These are phyloP conservation scores for Gymnopilus junonius DNA, from an alignment of 768 basidiomycete species.

Conservation along the genomic window DNA sequence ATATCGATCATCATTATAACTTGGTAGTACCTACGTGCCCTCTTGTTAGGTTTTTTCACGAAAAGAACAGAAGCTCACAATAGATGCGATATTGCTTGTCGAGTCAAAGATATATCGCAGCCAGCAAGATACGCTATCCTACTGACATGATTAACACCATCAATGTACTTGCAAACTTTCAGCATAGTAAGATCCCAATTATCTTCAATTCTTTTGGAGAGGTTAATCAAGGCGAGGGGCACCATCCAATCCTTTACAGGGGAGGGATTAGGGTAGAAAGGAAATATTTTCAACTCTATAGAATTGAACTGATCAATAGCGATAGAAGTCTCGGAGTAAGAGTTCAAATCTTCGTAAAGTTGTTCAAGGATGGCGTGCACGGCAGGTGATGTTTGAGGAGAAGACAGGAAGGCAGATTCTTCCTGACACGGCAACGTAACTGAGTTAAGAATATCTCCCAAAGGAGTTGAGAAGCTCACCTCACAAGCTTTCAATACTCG, in stretches of 20 bases:
- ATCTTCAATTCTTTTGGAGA: slow-evolving; percentile 78
- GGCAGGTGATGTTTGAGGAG: slow-evolving; percentile 62
- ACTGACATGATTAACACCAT: slow-evolving; percentile 91
- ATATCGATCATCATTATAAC: slow-evolving; percentile 97
- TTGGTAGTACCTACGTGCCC: slow-evolving; percentile 78
- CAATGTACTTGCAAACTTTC: slow-evolving; percentile 82
- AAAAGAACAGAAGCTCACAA: slow-evolving; percentile 57
- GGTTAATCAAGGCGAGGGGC: slow-evolving; percentile 85
- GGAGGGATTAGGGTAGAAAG: slow-evolving; percentile 94
- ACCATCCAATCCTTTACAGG: slow-evolving; percentile 94
- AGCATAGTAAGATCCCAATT: slow-evolving; percentile 97
- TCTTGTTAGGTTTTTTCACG: slow-evolving; percentile 11
- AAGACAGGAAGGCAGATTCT: slow-evolving; percentile 89
- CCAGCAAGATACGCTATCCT: slow-evolving; percentile 92
- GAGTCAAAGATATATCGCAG: slow-evolving; percentile 80
- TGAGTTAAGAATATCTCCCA: slow-evolving; percentile 3
- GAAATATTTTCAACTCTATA: slow-evolving; percentile 94
- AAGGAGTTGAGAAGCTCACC: slow-evolving; percentile 50
- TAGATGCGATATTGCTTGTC: slow-evolving; percentile 89
- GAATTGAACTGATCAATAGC: slow-evolving; percentile 91
- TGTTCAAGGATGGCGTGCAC: slow-evolving; percentile 91
- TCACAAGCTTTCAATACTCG: slow-evolving; percentile 89
- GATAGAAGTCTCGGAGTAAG: slow-evolving; percentile 96
- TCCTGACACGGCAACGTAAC: slow-evolving; percentile 52
- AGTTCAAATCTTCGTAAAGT: slow-evolving; percentile 95